Evolutionary conservation across 768 basidiomycete species (phyloP).

Genomic region (Chalciporus piperatus): DNA sequence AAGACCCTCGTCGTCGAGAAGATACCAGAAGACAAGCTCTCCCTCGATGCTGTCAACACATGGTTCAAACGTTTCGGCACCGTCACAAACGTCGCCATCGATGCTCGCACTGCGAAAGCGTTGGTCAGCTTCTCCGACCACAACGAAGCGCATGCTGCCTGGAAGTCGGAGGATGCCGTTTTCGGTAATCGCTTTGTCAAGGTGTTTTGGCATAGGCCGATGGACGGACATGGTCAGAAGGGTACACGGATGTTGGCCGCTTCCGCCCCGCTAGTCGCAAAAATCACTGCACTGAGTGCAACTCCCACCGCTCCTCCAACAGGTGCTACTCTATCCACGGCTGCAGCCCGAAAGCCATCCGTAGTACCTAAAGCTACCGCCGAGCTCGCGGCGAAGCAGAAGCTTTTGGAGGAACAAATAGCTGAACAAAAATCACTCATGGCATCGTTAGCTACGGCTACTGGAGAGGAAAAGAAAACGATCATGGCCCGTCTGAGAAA

Average conservation of each 20-base stretch:
- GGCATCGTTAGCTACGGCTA: conserved; percentile 60
- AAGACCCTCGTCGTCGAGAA: conserved; percentile 92
- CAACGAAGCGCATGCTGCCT: conserved; percentile 81
- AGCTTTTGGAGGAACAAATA: conserved; percentile 77
- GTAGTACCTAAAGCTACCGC: conserved; percentile 36
- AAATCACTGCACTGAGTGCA: conserved; percentile 47
- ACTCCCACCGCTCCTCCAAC: conserved; percentile 44
- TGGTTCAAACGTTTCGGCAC: conserved; percentile 94
- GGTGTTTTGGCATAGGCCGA: conserved; percentile 91
- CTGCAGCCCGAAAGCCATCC: conserved; percentile 37
- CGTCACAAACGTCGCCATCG: conserved; percentile 90
- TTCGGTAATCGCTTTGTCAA: conserved; percentile 95
- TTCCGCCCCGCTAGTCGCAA: conserved; percentile 73
- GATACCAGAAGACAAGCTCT: conserved; percentile 82
- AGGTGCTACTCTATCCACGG: conserved; percentile 13
- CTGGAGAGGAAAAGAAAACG: conserved; percentile 70
- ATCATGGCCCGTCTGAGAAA: conserved; percentile 76
- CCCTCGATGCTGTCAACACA: conserved; percentile 70
- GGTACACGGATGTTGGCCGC: conserved; percentile 80
- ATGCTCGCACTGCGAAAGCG: conserved; percentile 70
- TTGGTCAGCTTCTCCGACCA: conserved; percentile 85
- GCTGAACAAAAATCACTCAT: conserved; percentile 87
- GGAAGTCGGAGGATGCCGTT: conserved; percentile 93
- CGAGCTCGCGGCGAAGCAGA: conserved; percentile 70
- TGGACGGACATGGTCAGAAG: conserved; percentile 84